Conservation (phyloP, 2,329 filamentous ascomycete genomes). For the Fusarium napiforme region DNA sequence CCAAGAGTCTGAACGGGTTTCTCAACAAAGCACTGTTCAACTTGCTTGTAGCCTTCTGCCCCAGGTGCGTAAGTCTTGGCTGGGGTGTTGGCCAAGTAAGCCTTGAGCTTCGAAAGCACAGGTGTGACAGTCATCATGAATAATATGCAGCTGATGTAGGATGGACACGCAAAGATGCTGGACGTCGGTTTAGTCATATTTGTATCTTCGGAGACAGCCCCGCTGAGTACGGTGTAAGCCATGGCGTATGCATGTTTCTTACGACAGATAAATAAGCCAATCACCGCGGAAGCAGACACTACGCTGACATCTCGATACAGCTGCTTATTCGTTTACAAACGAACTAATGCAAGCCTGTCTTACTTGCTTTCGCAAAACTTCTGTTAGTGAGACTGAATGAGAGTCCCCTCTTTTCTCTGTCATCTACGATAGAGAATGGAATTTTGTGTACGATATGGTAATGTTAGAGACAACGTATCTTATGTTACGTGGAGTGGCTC, state of each 20-base stretch:
- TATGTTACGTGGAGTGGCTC: not conserved
- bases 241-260: not conserved
- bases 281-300: not conserved
- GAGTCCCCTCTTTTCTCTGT: not conserved
- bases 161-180: not conserved
- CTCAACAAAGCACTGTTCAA: slow-evolving; percentile 1
- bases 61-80: accelerated
- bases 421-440: accelerated
- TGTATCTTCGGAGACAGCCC: accelerated
- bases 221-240: too few species aligned
- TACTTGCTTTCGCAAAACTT: accelerated
- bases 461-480: not conserved
- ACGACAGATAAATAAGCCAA: not conserved
- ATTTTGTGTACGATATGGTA: not conserved
- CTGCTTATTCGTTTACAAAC: accelerated
- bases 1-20: slow-evolving; percentile 2
- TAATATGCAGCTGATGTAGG: accelerated
- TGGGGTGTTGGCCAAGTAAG: not conserved
- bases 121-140: not conserved
- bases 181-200: not conserved
- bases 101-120: not conserved
- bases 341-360: not conserved
- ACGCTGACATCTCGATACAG: not conserved
- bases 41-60: slow-evolving; percentile 30
- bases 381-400: not conserved